phyloP scores from a whole-genome alignment of 495 filamentous ascomycete species.

The Endocarpon pusillum region DNA sequence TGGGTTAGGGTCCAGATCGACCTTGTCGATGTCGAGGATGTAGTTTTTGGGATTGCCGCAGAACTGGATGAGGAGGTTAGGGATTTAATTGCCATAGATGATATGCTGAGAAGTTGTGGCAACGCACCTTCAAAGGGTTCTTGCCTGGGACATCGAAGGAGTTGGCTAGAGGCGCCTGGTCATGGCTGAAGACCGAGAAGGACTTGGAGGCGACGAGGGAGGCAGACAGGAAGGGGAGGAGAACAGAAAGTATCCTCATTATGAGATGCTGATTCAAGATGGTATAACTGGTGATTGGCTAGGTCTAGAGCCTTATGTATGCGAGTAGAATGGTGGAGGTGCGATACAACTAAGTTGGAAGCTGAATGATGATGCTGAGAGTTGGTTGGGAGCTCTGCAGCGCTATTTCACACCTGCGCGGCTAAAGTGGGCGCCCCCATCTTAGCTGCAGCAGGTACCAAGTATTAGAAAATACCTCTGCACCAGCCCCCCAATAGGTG shows the following conservation, averaged over 20 bases:
- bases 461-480: too few relatives aligned
- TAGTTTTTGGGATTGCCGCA: constrained; percentile 46
- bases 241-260: constrained; percentile 12
- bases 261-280: neutral
- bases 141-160: constrained; percentile 44
- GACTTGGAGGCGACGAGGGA: constrained; percentile 10
- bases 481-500: too few relatives aligned
- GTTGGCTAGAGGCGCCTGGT: constrained; percentile 16
- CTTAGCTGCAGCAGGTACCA: too few relatives aligned
- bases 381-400: too few relatives aligned
- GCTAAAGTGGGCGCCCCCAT: too few relatives aligned
- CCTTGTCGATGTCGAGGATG: constrained; percentile 56
- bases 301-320: too few relatives aligned
- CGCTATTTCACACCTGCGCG: too few relatives aligned
- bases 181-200: constrained; percentile 10
- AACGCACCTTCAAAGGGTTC: constrained; percentile 30
- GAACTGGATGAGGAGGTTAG: constrained; percentile 29
- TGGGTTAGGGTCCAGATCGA: constrained; percentile 74
- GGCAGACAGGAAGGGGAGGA: constrained; percentile 13
- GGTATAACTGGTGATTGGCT: too few relatives aligned
- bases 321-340: constrained; percentile 1
- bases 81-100: neutral
- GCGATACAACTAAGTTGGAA: too few relatives aligned
- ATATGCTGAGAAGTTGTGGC: neutral
- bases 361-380: too few relatives aligned